Base-by-base conservation (phyloP, 495 filamentous ascomycete species). In the Penicillium desertorum region DNA sequence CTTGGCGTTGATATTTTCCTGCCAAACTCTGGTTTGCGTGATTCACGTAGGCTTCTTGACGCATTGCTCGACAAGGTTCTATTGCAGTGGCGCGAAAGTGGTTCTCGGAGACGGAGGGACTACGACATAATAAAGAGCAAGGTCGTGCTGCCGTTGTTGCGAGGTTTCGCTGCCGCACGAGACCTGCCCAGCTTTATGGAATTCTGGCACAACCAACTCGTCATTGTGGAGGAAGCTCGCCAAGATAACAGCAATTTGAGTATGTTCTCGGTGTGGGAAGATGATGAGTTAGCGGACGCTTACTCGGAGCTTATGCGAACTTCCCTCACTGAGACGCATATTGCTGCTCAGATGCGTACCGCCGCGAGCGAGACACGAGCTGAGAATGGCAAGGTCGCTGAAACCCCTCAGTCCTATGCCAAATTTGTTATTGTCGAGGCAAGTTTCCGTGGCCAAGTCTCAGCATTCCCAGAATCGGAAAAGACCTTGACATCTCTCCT, bases 1-100 rank as follows among this genome's bases (percentile, higher is more conserved):
- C 79, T 88, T 19, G 87, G 90, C 56, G 77, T 84, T 3, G 86
- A 90, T 63, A 80, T 88, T 11, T 90, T 91, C 61, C 70, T 90
- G 29, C 77, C 77, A n/a, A 80, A 78, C 45, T 78, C 77, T 1
- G 77, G 77, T 3, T 55, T 80, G 14, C 60, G 61, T n/a, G 71
- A 76, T 56, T 66, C 76, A 0, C 64, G 62, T 32, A 72, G 68
- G 36, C 73, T 78, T 47, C 59, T 82, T n/a, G 64, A 68, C 25
- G 70, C 71, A 17, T 57, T 83, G 39, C 62, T 80, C 30, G 62
- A 74, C 25, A 75, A 75, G 46, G 69, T 80, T 14, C 57, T 67
- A 23, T 45, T 73, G 5, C 68, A 75, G 36, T 79, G 72, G 75
- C 67, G 63, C 43, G 66, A 46, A 34, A 50, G 57, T 34, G 34